Percentiles rank a stretch among this genome's conserved stretches.
Evolutionary conservation across 768 basidiomycete species (phyloP).

Genomic region (Termitomyces sp.): DNA sequence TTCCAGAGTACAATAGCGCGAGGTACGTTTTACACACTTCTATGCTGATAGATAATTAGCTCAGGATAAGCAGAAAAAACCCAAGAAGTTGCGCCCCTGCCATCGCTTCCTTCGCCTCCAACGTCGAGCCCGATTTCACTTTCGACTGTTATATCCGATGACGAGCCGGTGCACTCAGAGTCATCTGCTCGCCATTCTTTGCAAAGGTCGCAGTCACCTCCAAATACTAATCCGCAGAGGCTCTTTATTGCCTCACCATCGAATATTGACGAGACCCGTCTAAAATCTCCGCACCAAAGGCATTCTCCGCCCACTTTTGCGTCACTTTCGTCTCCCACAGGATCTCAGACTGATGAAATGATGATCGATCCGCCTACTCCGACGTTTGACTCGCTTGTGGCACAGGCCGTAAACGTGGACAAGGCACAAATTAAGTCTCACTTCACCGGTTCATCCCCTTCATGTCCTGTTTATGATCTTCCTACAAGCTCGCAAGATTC

Average conservation of each 20-base stretch:
- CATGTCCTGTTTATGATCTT: not conserved
- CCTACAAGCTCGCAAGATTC: conserved; percentile 15
- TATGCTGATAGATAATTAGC: not conserved
- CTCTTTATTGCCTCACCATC: not conserved
- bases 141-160: conserved; percentile 6
- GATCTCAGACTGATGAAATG: conserved; percentile 6
- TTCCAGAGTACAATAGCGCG: not conserved
- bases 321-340: conserved; percentile 20
- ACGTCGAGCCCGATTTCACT: conserved; percentile 21
- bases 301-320: conserved; percentile 18
- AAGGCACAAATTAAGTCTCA: not conserved
- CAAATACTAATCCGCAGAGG: not conserved
- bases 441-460: not conserved
- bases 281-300: not conserved
- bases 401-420: conserved; percentile 5
- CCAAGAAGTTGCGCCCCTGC: conserved; percentile 12
- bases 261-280: not conserved
- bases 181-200: not conserved
- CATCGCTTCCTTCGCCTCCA: conserved; percentile 29
- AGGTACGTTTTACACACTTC: conserved; percentile 1
- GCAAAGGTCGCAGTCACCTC: not conserved
- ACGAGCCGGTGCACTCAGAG: not conserved
- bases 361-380: conserved; percentile 12
- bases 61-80: not conserved
- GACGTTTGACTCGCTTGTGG: conserved; percentile 15